Evolutionary conservation across 2,329 filamentous ascomycete genomes (phyloP).

Genomic region (Fusarium piperis): DNA sequence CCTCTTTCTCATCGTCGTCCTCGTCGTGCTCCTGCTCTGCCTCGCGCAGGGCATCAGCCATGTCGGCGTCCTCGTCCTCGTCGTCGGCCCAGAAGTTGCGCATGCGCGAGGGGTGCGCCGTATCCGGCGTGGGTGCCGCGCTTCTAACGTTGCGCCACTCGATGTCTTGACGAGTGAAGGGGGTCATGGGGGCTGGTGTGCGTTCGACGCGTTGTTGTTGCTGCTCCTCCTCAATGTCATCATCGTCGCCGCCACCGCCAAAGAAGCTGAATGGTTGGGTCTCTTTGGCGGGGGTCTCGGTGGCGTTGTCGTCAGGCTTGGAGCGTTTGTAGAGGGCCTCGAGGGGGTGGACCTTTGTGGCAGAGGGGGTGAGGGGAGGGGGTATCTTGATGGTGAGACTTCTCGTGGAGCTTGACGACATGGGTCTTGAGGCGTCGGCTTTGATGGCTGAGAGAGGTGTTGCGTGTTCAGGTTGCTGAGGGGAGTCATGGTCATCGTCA

Average conservation of each 20-base stretch:
- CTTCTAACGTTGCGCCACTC: conserved; percentile 81
- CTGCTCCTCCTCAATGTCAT: conserved; percentile 59
- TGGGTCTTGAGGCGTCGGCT: conserved; percentile 52
- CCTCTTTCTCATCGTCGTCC: conserved; percentile 38
- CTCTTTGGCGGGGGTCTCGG: conserved; percentile 50
- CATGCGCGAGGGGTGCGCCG: conserved; percentile 76
- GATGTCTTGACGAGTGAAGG: conserved; percentile 82
- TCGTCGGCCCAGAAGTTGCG: conserved; percentile 67
- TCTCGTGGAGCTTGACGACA: conserved; percentile 61
- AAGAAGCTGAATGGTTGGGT: conserved; percentile 83
- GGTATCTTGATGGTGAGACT: conserved; percentile 67
- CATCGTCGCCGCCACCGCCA: conserved; percentile 56
- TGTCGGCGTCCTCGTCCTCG: conserved; percentile 48
- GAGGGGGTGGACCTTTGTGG: conserved; percentile 77
- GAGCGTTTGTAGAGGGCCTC: conserved; percentile 90
- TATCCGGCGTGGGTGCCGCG: conserved; percentile 94
- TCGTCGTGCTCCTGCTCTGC: conserved; percentile 41
- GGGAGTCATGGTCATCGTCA: conserved; percentile 9
- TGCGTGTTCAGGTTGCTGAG: conserved; percentile 20
- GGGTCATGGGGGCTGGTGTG: conserved; percentile 74
- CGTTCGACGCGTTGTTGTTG: conserved; percentile 44
- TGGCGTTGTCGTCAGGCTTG: conserved; percentile 54
- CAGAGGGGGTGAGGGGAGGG: conserved; percentile 55
- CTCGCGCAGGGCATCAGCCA: conserved; percentile 43
- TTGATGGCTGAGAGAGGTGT: conserved; percentile 41